Evolutionary conservation across 179 eudicot genomes (phyloP), one percentile per base, ranked within the genome.

Genomic region (Corrigiola litoralis): DNA sequence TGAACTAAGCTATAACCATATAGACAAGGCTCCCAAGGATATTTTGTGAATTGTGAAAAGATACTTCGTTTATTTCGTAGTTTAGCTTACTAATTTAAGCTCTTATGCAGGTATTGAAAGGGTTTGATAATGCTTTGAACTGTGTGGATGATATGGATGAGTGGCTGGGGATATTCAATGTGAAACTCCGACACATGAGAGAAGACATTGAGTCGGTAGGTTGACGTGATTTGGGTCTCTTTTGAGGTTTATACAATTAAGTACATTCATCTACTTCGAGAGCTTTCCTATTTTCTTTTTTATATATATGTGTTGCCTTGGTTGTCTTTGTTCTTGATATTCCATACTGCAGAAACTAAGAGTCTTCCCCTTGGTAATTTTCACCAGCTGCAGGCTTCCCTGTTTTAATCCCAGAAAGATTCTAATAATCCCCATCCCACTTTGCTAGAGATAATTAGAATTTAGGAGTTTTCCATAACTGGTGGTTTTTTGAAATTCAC

Each of bases 71-170:
- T 7, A 17, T 69, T 58, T 44, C n/a, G n/a, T 34, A 23, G 18
- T 57, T 59, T 64, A 36, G 54, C 28, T 61, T 4, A 31, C 40
- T 63, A 40, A 72, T 27, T 12, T 49, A 44, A 64, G 33, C 65
- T 32, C 40, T 63, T 40, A 33, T 71, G 79, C 89, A 94, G 99
- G 95, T 94, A 33, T 66, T 86, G 56, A 84, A 71, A 67, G 99
- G 97, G 70, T 89, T 94, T 75, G 89, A 83, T 74, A 57, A 73
- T 31, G 87, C 96, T 51, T 63, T 84, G 66, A 80, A 62, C 55
- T 79, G 88, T 81, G 99, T 86, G 64, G 99, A 90, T 46, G 99
- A 94, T 72, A 90, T 94, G 99, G 96, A 90, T 75, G 99, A 94
- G 74, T 94, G 99, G 99, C 72, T 94, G 65, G 91, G 90, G 47